phyloP scores from a whole-genome alignment of 331 rosid genomes.

The Stylosanthes scabra region DNA sequence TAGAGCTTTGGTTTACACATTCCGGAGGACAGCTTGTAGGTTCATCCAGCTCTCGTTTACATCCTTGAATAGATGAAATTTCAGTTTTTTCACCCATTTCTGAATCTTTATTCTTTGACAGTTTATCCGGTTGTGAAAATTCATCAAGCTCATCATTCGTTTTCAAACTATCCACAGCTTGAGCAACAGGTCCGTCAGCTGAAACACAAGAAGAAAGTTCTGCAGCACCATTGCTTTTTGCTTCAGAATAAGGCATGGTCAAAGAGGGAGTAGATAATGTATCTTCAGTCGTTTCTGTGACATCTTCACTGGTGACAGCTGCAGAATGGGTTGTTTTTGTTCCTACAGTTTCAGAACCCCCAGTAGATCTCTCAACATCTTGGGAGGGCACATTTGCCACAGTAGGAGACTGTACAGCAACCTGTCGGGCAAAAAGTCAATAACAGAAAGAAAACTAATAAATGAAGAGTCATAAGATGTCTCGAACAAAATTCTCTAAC shows the following conservation, averaged over 20 bases:
- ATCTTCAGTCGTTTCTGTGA: conserved; percentile 35
- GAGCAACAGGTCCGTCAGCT: conserved; percentile 51
- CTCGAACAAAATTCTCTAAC: neutral
- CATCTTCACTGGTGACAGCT: conserved; percentile 38
- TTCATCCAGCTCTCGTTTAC: conserved; percentile 43
- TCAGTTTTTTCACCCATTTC: conserved; percentile 45
- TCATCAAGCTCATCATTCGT: conserved; percentile 38
- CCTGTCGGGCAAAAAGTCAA: conserved; percentile 45
- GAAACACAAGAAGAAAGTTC: conserved; percentile 37
- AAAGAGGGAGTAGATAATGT: conserved; percentile 31
- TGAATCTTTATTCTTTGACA: conserved; percentile 20
- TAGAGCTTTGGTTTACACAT: conserved; percentile 21
- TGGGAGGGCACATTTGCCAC: conserved; percentile 35
- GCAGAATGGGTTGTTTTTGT: conserved; percentile 38
- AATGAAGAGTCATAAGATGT: neutral
- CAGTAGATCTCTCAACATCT: conserved; percentile 49
- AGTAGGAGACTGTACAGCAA: conserved; percentile 50
- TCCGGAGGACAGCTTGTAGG: conserved; percentile 42
- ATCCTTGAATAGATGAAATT: conserved; percentile 36
- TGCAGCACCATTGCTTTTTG: conserved; percentile 35
- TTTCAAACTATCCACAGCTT: conserved; percentile 31
- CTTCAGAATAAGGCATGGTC: conserved; percentile 38
- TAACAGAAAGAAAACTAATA: conserved; percentile 19
- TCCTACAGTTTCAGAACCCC: conserved; percentile 49
- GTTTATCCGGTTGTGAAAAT: conserved; percentile 43